Evolutionary conservation across 2,329 filamentous ascomycete species (phyloP).

Genomic region (Salinomyces thailandicus): DNA sequence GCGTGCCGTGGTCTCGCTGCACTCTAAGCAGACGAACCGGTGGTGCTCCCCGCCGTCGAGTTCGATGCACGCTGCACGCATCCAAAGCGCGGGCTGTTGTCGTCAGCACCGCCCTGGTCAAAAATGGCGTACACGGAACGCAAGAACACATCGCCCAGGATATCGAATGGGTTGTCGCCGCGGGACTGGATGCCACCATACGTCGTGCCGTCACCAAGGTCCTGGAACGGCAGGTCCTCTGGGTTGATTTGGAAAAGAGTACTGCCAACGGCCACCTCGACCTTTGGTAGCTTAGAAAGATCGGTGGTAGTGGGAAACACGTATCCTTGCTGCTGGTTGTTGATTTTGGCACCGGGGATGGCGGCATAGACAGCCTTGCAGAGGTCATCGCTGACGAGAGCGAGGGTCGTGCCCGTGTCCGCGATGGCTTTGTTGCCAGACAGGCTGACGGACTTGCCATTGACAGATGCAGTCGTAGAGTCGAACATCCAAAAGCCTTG

Average conservation of each 20-base stretch:
- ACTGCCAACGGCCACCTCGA: slow-evolving; percentile 54
- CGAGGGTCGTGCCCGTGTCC: slow-evolving; percentile 62
- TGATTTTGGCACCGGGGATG: slow-evolving; percentile 47
- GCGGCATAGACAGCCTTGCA: slow-evolving; percentile 53
- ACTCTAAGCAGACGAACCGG: background rate
- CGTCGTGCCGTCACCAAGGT: slow-evolving; percentile 43
- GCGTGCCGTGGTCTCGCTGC: background rate
- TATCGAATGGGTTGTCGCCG: slow-evolving; percentile 49
- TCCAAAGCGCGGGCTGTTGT: slow-evolving; percentile 45
- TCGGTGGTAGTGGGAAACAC: slow-evolving; percentile 48
- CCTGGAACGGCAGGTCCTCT: slow-evolving; percentile 51
- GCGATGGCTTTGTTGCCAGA: slow-evolving; percentile 55
- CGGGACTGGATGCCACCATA: slow-evolving; percentile 58
- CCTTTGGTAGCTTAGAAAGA: slow-evolving; percentile 45
- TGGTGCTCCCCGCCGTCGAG: background rate
- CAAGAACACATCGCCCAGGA: slow-evolving; percentile 53
- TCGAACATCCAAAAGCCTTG: slow-evolving; percentile 60
- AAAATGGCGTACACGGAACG: slow-evolving; percentile 58
- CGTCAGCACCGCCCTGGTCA: slow-evolving; percentile 39
- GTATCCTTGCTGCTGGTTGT: slow-evolving; percentile 50
- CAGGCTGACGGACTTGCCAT: slow-evolving; percentile 42
- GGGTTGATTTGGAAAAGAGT: slow-evolving; percentile 52
- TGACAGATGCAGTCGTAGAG: slow-evolving; percentile 48
- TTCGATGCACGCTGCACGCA: slow-evolving; percentile 37
- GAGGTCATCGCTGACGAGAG: slow-evolving; percentile 51